Evolutionary conservation across 2,329 filamentous ascomycete genomes (phyloP), one percentile per base, ranked within the genome.

Genomic region (Hypoxylon sp.): DNA sequence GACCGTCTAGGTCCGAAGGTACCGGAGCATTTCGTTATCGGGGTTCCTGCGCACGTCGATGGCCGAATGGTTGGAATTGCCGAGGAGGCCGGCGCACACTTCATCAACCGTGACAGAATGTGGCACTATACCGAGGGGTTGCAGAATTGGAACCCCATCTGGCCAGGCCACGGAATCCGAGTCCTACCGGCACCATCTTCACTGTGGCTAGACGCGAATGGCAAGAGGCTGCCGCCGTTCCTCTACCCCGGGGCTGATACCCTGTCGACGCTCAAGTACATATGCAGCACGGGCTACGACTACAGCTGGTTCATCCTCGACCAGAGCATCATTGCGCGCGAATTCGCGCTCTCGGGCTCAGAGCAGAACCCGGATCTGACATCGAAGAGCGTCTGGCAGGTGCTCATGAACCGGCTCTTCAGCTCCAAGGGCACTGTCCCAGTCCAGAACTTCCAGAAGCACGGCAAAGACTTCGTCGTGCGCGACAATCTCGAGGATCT

Each of bases 51-150:
- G 0, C 87, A 90, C 69, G 88, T 90, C n/a, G 88, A 90, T 69
- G 88, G 88, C 1, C 84, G 87, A 57, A 89, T 89, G 86, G 84
- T 90, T 48, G 83, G 79, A 36, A 89, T 90, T 55, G 77, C 86
- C 1, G 83, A 88, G 74, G 58, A 73, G 0, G 82, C 80, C 1
- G 88, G 88, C 7, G 88, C 85, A 1, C 80, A 82, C 63, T 73
- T 89, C 65, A 81, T 90, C 79, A 90, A 90, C 77, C 82, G 84
- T 52, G 88, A 90, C 72, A 80, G 88, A 46, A 89, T 90, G 87
- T 90, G 88, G 88, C 87, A 90, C 75, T 90, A 90, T 74, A 89
- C 87, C 10, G 88, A 90, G 72, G 88, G 88, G 0, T 75, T 90
- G 10, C 80, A 83, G 58, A 89, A 90, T 74, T 90, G 87, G 87